A percentile compares a stretch with the other conserved stretches of the same genome.
These are phyloP conservation scores for Aureobasidium pullulans DNA, from an alignment of 2,329 filamentous ascomycete species.

Conservation along the genomic window DNA sequence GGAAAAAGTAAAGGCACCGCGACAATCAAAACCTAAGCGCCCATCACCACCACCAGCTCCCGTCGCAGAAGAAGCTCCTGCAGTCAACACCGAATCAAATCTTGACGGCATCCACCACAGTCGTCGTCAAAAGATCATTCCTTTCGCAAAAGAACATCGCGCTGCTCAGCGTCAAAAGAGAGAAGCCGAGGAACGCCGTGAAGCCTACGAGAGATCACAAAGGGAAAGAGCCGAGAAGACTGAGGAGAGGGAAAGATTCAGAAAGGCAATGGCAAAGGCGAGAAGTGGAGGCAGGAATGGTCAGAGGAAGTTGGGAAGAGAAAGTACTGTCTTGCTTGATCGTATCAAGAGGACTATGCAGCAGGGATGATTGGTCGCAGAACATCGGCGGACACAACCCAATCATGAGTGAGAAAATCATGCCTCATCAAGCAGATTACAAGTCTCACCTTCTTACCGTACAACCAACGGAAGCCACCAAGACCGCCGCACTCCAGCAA, in stretches of 20 bases:
- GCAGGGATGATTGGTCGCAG: neutral
- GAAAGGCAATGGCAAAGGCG: constrained; percentile 56
- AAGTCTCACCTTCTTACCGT: too few species aligned
- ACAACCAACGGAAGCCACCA: too few species aligned
- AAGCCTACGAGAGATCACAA: constrained; percentile 56
- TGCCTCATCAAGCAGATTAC: too few species aligned
- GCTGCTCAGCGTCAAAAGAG: constrained; percentile 48
- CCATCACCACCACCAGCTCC: neutral
- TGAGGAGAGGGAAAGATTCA: constrained; percentile 64
- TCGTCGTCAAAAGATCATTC: constrained; percentile 35
- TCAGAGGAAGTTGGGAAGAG: constrained; percentile 71
- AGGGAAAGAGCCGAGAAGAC: constrained; percentile 46
- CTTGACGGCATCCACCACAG: constrained; percentile 20
- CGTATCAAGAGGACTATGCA: constrained; percentile 66
- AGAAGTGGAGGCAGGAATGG: constrained; percentile 57
- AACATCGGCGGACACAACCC: too few species aligned
- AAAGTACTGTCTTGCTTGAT: constrained; percentile 70
- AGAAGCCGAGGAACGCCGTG: constrained; percentile 55
- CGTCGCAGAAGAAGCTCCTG: neutral
- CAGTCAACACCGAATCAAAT: neutral
- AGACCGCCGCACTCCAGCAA: too few species aligned
- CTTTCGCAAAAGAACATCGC: constrained; percentile 37
- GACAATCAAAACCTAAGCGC: neutral
- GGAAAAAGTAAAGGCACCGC: neutral
- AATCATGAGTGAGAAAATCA: too few species aligned